Evolutionary conservation across 176 grass and related monocot species (phyloP).

Genomic region (Phragmites australis): DNA sequence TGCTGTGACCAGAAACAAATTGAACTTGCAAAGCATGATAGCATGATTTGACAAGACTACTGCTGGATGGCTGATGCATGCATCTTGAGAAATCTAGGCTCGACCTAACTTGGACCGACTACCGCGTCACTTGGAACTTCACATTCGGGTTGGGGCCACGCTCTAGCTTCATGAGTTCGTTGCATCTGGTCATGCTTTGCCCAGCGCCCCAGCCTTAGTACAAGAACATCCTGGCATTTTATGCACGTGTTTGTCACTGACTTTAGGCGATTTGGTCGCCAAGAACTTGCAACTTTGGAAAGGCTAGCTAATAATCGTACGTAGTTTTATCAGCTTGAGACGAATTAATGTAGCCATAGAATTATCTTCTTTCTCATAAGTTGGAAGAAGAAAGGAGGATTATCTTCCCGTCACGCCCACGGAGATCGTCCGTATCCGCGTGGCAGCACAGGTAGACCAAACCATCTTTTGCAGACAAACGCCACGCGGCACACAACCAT

Average conservation of each 20-base stretch:
- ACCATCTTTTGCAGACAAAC: slow-evolving; percentile 16
- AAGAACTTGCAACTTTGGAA: neutral
- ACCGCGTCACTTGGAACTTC: neutral
- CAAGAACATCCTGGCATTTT: neutral
- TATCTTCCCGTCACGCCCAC: neutral
- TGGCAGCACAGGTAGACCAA: neutral
- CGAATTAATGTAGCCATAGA: neutral
- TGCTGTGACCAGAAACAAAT: neutral
- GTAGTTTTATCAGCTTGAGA: no score
- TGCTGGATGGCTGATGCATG: neutral
- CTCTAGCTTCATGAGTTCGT: neutral
- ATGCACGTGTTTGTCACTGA: neutral
- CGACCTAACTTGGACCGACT: slow-evolving; percentile 18
- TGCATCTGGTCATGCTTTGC: neutral
- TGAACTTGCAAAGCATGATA: neutral
- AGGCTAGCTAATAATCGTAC: neutral
- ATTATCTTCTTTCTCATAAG: neutral
- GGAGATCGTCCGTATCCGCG: slow-evolving; percentile 33
- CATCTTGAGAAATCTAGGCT: neutral
- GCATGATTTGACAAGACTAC: neutral
- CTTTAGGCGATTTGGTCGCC: neutral
- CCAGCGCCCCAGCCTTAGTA: no score
- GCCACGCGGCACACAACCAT: neutral
- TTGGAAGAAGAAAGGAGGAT: neutral
- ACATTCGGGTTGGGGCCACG: neutral